phyloP scores from a whole-genome alignment of 2,329 filamentous ascomycete genomes.

The Zymoseptoria tritici region DNA sequence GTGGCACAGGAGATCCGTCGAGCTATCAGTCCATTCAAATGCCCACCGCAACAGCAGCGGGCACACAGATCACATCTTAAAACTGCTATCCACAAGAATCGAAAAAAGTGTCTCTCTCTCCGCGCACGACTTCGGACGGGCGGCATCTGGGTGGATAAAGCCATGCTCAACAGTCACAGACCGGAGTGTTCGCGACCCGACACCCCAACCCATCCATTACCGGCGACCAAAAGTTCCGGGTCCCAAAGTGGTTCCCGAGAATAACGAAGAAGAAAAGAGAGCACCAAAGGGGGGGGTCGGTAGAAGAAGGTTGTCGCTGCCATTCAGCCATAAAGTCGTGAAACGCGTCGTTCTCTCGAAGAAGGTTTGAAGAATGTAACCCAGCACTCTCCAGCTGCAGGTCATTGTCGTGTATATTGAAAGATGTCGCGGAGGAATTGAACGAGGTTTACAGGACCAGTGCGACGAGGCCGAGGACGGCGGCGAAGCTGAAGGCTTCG shows the following conservation, averaged over 20 bases:
- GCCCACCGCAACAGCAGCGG: background rate
- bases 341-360: background rate
- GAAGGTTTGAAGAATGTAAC: background rate
- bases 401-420: background rate
- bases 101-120: background rate
- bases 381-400: background rate
- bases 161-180: background rate
- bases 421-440: background rate
- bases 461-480: slow-evolving; percentile 15
- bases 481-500: slow-evolving; percentile 13
- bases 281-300: background rate
- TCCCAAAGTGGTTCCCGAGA: background rate
- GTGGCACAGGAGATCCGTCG: background rate
- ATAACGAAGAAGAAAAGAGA: background rate
- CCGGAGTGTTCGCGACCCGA: background rate
- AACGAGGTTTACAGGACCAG: slow-evolving; percentile 7
- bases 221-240: background rate
- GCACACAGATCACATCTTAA: background rate
- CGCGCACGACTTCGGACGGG: background rate
- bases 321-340: background rate
- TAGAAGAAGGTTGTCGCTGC: background rate
- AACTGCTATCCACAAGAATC: background rate
- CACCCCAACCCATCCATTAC: background rate
- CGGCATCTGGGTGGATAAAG: background rate
- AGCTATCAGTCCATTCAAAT: background rate